Evolutionary conservation across 257 asterid species (phyloP), one percentile per base, ranked within the genome.

Genomic region (Agastache rugosa): DNA sequence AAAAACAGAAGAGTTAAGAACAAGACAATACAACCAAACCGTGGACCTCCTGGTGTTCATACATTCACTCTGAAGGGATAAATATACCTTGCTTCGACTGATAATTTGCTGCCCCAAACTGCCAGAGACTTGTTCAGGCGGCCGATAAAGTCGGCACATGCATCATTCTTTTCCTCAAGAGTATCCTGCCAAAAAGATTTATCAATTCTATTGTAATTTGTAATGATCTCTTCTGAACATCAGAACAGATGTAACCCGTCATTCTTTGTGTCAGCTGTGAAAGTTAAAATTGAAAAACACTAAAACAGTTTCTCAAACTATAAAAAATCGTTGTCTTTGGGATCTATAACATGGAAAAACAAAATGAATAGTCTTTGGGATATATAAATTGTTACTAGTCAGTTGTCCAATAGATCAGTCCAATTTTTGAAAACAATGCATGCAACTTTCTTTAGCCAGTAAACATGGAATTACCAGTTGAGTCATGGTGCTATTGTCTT

Each of bases 71-170:
- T 4, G 17, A 20, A 56, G 39, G 60, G 35, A 63, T 61, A 72
- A 27, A 56, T 58, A 70, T 90, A 95, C 98, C 99, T 95, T 71
- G 93, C 89, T 69, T 90, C 88, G 44, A 89, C 70, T 42, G 96
- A 86, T 69, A 92, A 73, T 85, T 83, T 90, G 83, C 76, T 77
- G 63, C 90, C 86, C 94, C 89, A 88, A 78, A 92, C 84, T 68
- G 88, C 90, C 85, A 88, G 82, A 64, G 98, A 92, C 81, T 87
- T 83, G 85, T 90, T 95, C 75, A 95, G 75, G 71, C 84, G 85
- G 74, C 86, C 82, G 53, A 95, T 80, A 75, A 95, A 92, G 53
- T 87, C 93, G 1, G 77, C 59, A 73, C 90, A 90, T 25, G 83
- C 91, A 74, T 76, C 85, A 73, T 90, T 87, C 78, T 92, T 92